Evolutionary conservation across 176 grass and related monocot genomes (phyloP).

Genomic region (Avena sativa): DNA sequence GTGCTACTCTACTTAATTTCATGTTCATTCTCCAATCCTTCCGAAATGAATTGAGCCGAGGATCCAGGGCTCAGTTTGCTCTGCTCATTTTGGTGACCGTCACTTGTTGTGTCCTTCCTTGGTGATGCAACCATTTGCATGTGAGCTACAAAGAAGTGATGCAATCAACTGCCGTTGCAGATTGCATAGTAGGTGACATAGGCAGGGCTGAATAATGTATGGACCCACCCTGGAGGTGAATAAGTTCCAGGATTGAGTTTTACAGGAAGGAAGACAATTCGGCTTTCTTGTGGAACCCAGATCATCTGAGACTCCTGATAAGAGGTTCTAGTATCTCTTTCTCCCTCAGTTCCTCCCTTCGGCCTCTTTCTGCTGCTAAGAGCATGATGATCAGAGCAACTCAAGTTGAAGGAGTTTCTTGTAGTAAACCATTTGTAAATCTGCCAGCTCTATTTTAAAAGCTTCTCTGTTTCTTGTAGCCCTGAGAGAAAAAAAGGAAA

Average conservation of each 20-base stretch:
- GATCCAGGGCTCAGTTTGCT: conserved; percentile 25
- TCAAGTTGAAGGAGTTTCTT: conserved; percentile 39
- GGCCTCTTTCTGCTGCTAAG: not conserved
- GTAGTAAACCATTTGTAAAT: conserved; percentile 52
- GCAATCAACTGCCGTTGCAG: conserved; percentile 38
- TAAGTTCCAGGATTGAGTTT: conserved; percentile 30
- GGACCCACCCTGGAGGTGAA: conserved; percentile 37
- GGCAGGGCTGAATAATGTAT: conserved; percentile 38
- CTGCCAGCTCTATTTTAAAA: not conserved
- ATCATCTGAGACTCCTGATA: not conserved
- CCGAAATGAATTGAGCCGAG: conserved; percentile 16
- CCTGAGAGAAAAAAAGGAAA: not conserved
- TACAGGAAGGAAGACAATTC: conserved; percentile 23
- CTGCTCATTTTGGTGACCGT: conserved; percentile 33
- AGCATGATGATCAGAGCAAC: conserved; percentile 40
- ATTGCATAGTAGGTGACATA: conserved; percentile 39
- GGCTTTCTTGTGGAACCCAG: conserved; percentile 15
- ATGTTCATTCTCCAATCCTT: not conserved
- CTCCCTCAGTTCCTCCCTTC: not conserved
- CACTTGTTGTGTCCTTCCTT: conserved; percentile 21
- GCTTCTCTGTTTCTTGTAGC: conserved; percentile 26
- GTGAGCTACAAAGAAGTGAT: conserved; percentile 39
- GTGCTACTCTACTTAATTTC: not conserved
- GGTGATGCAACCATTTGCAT: conserved; percentile 36
- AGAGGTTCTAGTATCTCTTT: conserved; percentile 1